phyloP scores from a whole-genome alignment of 768 basidiomycete species.

The Auricularia auricula-judae region DNA sequence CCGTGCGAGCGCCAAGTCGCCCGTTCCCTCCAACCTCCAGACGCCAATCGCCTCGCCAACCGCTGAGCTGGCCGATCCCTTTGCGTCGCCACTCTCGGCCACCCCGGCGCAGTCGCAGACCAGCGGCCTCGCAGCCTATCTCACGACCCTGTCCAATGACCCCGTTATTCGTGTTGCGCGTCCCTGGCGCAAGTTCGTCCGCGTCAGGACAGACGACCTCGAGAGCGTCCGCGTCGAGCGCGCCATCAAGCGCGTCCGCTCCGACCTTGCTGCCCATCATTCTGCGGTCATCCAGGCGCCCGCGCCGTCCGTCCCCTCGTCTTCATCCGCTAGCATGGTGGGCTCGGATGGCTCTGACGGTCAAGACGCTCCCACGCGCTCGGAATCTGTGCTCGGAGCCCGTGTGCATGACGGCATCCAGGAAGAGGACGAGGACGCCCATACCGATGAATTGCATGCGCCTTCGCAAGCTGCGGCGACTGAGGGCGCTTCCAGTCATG shows the following conservation, averaged over 20 bases:
- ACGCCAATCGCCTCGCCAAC: conserved; percentile 42
- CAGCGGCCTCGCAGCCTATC: conserved; percentile 64
- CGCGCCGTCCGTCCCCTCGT: not conserved
- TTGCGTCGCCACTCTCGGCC: conserved; percentile 24
- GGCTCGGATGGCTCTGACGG: not conserved
- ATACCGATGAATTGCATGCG: conserved; percentile 3
- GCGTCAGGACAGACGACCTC: conserved; percentile 77
- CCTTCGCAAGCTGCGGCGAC: conserved; percentile 4
- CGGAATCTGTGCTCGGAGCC: not conserved
- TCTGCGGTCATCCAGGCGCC: not conserved
- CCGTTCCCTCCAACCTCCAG: conserved; percentile 12
- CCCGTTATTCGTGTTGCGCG: conserved; percentile 48
- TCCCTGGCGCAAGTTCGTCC: conserved; percentile 78
- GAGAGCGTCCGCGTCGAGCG: conserved; percentile 80
- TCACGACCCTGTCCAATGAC: conserved; percentile 69
- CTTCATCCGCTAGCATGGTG: not conserved
- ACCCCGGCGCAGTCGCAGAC: conserved; percentile 20
- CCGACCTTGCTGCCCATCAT: conserved; percentile 69
- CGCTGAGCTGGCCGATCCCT: conserved; percentile 51
- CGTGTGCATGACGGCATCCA: not conserved
- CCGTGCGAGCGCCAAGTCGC: conserved; percentile 13
- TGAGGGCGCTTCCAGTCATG: not conserved
- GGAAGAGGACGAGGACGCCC: conserved; percentile 7
- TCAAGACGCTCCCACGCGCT: not conserved
- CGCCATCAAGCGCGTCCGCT: conserved; percentile 78